phyloP scores from a whole-genome alignment of 352 stramenopile genomes.

The Aphanomyces euteiches region DNA sequence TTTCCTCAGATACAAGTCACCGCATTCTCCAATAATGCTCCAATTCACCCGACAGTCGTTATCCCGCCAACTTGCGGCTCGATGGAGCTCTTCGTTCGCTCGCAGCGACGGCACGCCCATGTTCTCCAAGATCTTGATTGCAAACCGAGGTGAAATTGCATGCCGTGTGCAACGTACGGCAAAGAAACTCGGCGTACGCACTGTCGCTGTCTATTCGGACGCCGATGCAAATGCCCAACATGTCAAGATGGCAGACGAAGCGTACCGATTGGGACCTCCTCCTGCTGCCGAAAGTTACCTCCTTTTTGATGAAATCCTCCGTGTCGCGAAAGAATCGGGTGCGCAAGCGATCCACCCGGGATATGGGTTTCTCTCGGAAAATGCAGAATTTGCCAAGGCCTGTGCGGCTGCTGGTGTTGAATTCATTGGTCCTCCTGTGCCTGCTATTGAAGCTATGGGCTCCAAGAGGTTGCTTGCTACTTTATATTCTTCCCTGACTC shows the following conservation, averaged over 20 bases:
- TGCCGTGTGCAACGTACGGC: conserved; percentile 81
- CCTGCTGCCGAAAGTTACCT: conserved; percentile 74
- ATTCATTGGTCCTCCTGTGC: conserved; percentile 87
- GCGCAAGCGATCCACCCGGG: conserved; percentile 85
- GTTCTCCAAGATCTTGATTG: conserved; percentile 89
- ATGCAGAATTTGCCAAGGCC: conserved; percentile 64
- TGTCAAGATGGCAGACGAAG: conserved; percentile 69
- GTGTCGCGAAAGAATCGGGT: conserved; percentile 54
- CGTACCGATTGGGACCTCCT: conserved; percentile 62
- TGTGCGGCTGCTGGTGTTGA: conserved; percentile 71
- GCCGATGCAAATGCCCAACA: conserved; percentile 75
- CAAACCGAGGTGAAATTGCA: conserved; percentile 89
- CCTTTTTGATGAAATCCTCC: conserved; percentile 70
- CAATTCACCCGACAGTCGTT: not conserved
- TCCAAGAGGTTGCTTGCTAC: conserved; percentile 54
- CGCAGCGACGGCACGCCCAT: conserved; percentile 27
- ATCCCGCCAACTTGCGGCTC: not conserved
- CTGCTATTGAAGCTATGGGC: conserved; percentile 89
- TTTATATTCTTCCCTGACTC: not conserved
- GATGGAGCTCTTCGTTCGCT: conserved; percentile 20
- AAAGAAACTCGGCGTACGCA: conserved; percentile 85
- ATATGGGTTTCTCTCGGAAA: conserved; percentile 90
- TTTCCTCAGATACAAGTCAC: not conserved
- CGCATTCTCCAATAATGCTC: conserved; percentile 17
- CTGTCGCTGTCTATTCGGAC: conserved; percentile 88